Percentiles rank a stretch among this genome's conserved stretches.
phyloP scores from a whole-genome alignment of 345 rosid genomes.

The Boechera stricta region DNA sequence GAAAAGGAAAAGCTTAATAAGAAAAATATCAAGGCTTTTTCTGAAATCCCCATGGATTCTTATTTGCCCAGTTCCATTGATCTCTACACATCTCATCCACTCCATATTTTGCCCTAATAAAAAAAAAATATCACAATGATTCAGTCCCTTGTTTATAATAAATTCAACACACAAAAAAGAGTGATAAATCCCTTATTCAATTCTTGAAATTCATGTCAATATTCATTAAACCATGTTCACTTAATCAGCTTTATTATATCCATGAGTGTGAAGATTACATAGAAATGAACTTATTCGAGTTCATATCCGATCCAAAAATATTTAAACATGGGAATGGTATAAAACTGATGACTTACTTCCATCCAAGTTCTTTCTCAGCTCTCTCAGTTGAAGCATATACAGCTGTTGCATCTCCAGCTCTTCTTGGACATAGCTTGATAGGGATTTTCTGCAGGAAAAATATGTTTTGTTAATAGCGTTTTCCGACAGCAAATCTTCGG shows the following conservation, averaged over 20 bases:
- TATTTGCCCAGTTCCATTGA: conserved; percentile 95
- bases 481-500: neutral
- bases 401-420: conserved; percentile 91
- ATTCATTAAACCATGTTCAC: neutral
- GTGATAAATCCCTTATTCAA: too few relatives aligned
- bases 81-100: conserved; percentile 91
- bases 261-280: neutral
- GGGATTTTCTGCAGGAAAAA: conserved; percentile 76
- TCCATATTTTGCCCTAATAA: conserved; percentile 85
- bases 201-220: conserved; percentile 22
- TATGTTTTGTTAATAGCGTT: neutral
- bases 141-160: conserved; percentile 10
- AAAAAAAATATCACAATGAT: neutral
- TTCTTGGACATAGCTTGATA: conserved; percentile 73
- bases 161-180: neutral
- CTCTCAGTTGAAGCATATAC: conserved; percentile 80
- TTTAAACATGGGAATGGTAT: neutral
- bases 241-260: neutral
- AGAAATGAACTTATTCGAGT: neutral
- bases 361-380: conserved; percentile 86
- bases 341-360: conserved; percentile 66
- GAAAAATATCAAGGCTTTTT: conserved; percentile 47
- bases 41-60: conserved; percentile 88
- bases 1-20: neutral
- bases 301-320: neutral